Evolutionary conservation across 169 alveolate species (phyloP), one percentile per base, ranked within the genome.

Genomic region (Neospora caninum): DNA sequence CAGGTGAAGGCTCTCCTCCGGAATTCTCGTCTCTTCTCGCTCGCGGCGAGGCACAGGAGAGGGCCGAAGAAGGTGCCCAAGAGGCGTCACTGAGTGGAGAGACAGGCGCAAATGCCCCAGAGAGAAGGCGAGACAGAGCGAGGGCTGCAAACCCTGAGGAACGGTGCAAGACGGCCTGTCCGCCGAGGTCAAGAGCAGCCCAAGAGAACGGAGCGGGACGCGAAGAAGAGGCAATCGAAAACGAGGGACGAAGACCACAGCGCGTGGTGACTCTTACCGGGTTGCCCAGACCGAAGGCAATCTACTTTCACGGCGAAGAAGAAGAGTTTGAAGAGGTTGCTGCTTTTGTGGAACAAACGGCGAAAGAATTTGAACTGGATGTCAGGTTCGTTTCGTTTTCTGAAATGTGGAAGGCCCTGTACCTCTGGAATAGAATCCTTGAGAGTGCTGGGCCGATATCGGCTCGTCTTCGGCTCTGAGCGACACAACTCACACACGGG

Each of bases 241-340:
- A 18, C 45, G 88, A 43, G 64, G 36, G 36, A 73, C 42, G n/a
- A n/a, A 9, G 25, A 18, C 43, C 22, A 6, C 41, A 73, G 45
- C 84, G 67, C 88, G 18, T 22, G 78, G 91, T 27, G 42, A 22
- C 43, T 42, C 64, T 58, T 39, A 31, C 42, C 18, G 84, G 42
- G 10, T 36, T 83, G 73, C 41, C 36, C n/a, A 20, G 64, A 10
- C 95, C 94, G n/a, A 80, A 45, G 29, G 89, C 91, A 4, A n/a
- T 92, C 43, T 92, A 82, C 80, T 92, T 92, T 58, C 88, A 92
- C 58, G 41, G 67, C 58, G 58, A 67, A 31, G 64, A 43, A n/a
- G 45, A 80, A 39, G 95, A 92, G 53, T 82, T 92, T 29, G 83
- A 87, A 29, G 92, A 92, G 38, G 88, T 92, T 0, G 80, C 34